Evolutionary conservation across 2,329 filamentous ascomycete genomes (phyloP).

Genomic region (Calonectria naviculata): DNA sequence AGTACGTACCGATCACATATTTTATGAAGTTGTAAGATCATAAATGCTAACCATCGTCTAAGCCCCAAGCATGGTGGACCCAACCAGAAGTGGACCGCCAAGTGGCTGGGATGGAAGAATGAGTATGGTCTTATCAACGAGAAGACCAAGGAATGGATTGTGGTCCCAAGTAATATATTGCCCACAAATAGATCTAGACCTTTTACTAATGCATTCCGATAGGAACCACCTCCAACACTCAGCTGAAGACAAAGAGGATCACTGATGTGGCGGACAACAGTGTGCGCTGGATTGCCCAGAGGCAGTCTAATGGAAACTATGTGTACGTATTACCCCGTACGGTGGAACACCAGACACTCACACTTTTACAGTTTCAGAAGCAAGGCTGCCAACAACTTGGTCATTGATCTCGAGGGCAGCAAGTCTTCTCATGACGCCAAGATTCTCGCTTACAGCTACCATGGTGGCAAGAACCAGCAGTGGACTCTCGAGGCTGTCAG

Average conservation of each 20-base stretch:
- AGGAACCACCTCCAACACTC: background rate
- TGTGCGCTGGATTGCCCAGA: background rate
- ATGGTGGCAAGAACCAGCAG: background rate
- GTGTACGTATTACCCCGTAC: background rate
- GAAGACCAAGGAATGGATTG: background rate
- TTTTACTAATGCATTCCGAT: background rate
- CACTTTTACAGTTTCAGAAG: background rate
- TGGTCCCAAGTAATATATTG: background rate
- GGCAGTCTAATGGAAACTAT: background rate
- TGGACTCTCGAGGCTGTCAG: background rate
- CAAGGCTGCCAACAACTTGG: background rate
- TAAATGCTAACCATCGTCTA: background rate
- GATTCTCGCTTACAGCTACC: background rate
- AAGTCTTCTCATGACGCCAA: background rate
- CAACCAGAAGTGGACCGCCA: background rate
- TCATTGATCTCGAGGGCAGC: background rate
- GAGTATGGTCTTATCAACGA: background rate
- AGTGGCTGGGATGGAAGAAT: background rate
- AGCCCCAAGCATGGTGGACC: background rate
- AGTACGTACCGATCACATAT: background rate
- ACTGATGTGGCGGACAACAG: background rate
- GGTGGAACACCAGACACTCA: background rate
- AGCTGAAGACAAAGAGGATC: background rate
- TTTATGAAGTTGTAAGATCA: no score
- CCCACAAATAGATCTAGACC: background rate